Percentiles rank a stretch among this genome's conserved stretches.
These are phyloP conservation scores for Plasmodium chabaudi DNA, from an alignment of 169 alveolate genomes.

Conservation along the genomic window DNA sequence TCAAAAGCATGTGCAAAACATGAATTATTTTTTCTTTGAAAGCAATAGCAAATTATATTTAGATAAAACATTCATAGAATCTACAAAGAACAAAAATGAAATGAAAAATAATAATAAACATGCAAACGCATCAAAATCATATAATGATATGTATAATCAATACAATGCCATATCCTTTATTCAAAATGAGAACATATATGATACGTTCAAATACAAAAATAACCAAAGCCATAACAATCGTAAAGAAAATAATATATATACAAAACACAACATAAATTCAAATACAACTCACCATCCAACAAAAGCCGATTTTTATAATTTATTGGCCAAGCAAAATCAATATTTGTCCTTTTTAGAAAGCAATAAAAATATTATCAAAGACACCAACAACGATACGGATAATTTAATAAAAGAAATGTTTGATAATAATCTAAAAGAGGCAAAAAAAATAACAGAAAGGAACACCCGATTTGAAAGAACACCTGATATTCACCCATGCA, in stretches of 20 bases:
- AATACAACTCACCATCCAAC: not conserved
- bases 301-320: not conserved
- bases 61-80: constrained; percentile 35
- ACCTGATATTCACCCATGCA: constrained; percentile 82
- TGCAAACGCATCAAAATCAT: no score
- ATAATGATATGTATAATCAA: not conserved
- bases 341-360: constrained; percentile 12
- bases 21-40: constrained; percentile 62
- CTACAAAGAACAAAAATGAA: constrained; percentile 10
- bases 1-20: constrained; percentile 38
- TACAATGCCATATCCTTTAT: not conserved
- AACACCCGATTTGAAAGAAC: constrained; percentile 71
- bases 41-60: constrained; percentile 16
- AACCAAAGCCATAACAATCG: not conserved
- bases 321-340: constrained; percentile 1
- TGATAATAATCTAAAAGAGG: constrained; percentile 38
- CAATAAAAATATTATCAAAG: not conserved
- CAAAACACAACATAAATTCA: not conserved
- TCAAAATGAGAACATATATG: constrained; percentile 3
- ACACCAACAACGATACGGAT: not conserved
- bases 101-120: not conserved
- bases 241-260: not conserved
- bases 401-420: constrained; percentile 27
- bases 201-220: not conserved
- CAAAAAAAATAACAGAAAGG: constrained; percentile 64